Conservation (phyloP, 768 basidiomycete species). For the Coprinopsis cinerea region DNA sequence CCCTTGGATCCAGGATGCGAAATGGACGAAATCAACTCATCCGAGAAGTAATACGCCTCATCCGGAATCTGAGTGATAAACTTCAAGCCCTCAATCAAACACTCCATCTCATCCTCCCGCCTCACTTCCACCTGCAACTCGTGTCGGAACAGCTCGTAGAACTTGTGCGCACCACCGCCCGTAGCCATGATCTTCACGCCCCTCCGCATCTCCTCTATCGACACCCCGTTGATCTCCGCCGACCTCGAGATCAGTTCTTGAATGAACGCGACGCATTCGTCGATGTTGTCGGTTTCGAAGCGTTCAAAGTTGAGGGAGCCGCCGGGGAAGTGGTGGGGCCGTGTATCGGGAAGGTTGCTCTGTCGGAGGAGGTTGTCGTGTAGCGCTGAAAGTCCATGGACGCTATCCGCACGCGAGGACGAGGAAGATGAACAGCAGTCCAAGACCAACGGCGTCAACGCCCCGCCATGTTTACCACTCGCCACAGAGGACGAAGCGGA, state of each 20-base stretch:
- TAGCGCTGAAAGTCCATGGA: slow-evolving; percentile 30
- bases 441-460: slow-evolving; percentile 78
- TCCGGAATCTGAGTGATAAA: slow-evolving; percentile 95
- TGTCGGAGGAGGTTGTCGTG: slow-evolving; percentile 41
- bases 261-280: slow-evolving; percentile 82
- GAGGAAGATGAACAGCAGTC: slow-evolving; percentile 31
- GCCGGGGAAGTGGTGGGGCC: slow-evolving; percentile 81
- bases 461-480: slow-evolving; percentile 49
- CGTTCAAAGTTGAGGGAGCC: slow-evolving; percentile 97
- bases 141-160: slow-evolving; percentile 74
- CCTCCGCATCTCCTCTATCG: slow-evolving; percentile 84
- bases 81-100: slow-evolving; percentile 91
- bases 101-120: slow-evolving; percentile 98
- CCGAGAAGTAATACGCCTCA: slow-evolving; percentile 98
- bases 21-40: slow-evolving; percentile 81
- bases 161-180: slow-evolving; percentile 94
- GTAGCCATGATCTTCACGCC: slow-evolving; percentile 98
- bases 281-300: slow-evolving; percentile 89
- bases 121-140: slow-evolving; percentile 79
- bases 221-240: slow-evolving; percentile 79
- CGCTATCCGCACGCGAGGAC: slow-evolving; percentile 20
- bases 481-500: slow-evolving; percentile 12
- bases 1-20: slow-evolving; percentile 24
- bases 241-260: slow-evolving; percentile 81
- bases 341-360: slow-evolving; percentile 65